Evolutionary conservation across 768 basidiomycete genomes (phyloP).

Genomic region (Lentinus tigrinus): DNA sequence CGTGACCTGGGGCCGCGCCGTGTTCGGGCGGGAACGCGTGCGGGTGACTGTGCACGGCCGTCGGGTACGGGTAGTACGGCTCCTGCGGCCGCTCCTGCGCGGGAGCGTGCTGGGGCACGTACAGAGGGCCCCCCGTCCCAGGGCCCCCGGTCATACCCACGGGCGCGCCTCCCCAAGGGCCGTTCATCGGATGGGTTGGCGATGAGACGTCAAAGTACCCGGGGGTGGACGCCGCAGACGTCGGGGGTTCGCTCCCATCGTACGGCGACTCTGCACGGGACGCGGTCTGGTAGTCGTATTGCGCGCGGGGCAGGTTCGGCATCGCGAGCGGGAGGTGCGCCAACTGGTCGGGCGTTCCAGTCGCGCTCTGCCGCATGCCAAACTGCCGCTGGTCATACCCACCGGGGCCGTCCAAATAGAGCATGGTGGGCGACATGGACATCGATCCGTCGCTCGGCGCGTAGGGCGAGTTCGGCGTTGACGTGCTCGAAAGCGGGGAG

Average conservation of each 20-base stretch:
- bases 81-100: constrained; percentile 5
- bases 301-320: constrained; percentile 6
- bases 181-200: background rate
- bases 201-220: constrained; percentile 2
- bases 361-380: background rate
- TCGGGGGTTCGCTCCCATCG: constrained; percentile 3
- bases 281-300: constrained; percentile 9
- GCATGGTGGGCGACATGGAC: background rate
- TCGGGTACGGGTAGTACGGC: background rate
- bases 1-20: background rate
- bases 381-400: background rate
- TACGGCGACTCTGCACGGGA: constrained; percentile 7
- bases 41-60: background rate
- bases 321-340: constrained; percentile 7
- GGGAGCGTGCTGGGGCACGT: background rate
- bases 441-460: background rate
- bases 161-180: background rate
- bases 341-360: background rate
- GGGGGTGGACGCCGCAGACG: constrained; percentile 1
- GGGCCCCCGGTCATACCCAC: background rate
- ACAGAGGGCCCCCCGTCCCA: background rate
- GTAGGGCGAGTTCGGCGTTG: constrained; percentile 10
- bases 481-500: constrained; percentile 11
- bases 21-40: background rate
- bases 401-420: background rate